Conservation (phyloP, 2,329 filamentous ascomycete genomes). For the Dactylonectria macrodidyma region DNA sequence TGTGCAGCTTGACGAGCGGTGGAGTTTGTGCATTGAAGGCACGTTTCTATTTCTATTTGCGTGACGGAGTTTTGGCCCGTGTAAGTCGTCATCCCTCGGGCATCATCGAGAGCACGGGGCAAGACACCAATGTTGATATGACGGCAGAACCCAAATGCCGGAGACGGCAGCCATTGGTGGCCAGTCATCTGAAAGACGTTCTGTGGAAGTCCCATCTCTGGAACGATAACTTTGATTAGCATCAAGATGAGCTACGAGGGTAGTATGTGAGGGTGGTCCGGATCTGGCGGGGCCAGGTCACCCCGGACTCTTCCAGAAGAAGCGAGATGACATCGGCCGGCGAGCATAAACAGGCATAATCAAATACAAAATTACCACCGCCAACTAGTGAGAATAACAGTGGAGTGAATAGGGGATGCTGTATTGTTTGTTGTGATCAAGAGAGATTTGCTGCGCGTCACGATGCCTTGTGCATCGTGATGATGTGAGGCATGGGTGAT, state of each 20-base stretch:
- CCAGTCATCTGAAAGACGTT: constrained; percentile 20
- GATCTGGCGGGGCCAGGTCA: constrained; percentile 42
- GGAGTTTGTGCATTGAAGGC: constrained; percentile 31
- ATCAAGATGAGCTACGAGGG: constrained; percentile 32
- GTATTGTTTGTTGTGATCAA: constrained; percentile 51
- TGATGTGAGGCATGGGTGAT: constrained; percentile 27
- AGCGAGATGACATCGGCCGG: constrained; percentile 51
- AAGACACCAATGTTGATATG: constrained; percentile 26
- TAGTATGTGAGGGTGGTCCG: constrained; percentile 35
- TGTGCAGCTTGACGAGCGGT: constrained; percentile 25
- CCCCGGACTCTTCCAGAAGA: constrained; percentile 48
- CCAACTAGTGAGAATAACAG: constrained; percentile 40
- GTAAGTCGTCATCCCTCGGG: constrained; percentile 39
- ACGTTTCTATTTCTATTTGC: constrained; percentile 27
- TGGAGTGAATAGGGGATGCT: constrained; percentile 44
- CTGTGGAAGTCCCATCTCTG: constrained; percentile 33
- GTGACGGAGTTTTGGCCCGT: constrained; percentile 32
- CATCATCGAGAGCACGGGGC: constrained; percentile 43
- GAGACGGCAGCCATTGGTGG: constrained; percentile 42
- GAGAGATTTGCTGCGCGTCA: constrained; percentile 47
- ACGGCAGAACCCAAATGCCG: constrained; percentile 38
- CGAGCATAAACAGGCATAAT: constrained; percentile 50
- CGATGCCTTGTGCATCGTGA: constrained; percentile 41
- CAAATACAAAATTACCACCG: constrained; percentile 48
- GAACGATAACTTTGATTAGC: constrained; percentile 45